Evolutionary conservation across 176 grass and related monocot species (phyloP), one percentile per base, ranked within the genome.

Genomic region (Avena eriantha): DNA sequence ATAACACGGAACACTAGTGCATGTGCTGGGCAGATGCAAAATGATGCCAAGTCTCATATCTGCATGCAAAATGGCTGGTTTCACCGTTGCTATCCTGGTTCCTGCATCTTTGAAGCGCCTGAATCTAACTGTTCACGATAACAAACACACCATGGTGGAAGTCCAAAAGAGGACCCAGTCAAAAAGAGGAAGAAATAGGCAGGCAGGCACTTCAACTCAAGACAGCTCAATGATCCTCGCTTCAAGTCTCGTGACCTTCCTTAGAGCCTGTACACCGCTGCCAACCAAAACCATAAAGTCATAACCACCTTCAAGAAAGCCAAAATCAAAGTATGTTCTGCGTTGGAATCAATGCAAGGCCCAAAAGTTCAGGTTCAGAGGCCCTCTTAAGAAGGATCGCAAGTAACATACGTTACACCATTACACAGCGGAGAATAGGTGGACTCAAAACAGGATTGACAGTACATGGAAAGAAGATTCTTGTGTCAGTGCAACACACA

Each of bases 271-370:
- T 74, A 59, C 69, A 48, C 53, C 33, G 43, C 82, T 60, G 70
- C 53, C 36, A 84, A 84, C 46, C 4, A 74, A 74, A 54, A 59
- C 15, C 11, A 60, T 10, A n/a, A 80, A 26, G 51, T 74, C 54
- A 74, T 74, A 5, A 56, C 51, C 23, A 73, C 53, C 35, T 73
- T 58, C 1, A 13, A 83, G 34, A 58, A 70, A 83, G 54, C 21
- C 54, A 7, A 61, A 74, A 74, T 47, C 16, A 72, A 83, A 59
- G 29, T 26, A 33, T 26, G n/a, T 41, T 57, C 35, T 70, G 21
- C 26, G 8, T 46, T 72, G n/a, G 51, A 46, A 1, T 43, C 36
- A 45, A 72, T 43, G 77, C 45, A 14, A 26, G 45, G 36, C 4
- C n/a, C 13, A 17, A 61, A 4, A 59, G 8, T 73, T 73, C 35